Evolutionary conservation across 805 yeast species (phyloP).

Genomic region (Clavispora carvajalis): DNA sequence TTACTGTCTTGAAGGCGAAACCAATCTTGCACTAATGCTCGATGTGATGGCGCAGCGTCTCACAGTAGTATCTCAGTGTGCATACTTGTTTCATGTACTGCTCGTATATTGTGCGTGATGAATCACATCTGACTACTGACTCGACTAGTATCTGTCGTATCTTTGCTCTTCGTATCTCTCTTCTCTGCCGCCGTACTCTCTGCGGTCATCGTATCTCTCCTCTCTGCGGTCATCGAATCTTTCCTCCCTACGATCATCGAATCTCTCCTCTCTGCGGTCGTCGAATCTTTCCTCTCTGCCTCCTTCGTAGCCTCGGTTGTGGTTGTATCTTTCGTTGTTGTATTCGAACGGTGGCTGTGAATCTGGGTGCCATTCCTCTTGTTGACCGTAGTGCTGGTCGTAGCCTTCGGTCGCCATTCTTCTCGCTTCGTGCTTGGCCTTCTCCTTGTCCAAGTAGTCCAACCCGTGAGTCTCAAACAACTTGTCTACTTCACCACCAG

Average conservation of each 20-base stretch:
- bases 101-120: too few species aligned
- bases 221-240: background rate
- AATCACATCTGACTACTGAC: too few species aligned
- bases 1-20: too few species aligned
- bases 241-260: background rate
- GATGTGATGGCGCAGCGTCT: too few species aligned
- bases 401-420: conserved; percentile 17
- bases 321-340: conserved; percentile 19
- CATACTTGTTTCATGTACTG: too few species aligned
- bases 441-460: conserved; percentile 25
- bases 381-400: conserved; percentile 25
- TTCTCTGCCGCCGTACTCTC: too few species aligned
- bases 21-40: too few species aligned
- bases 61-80: too few species aligned
- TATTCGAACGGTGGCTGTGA: conserved; percentile 23
- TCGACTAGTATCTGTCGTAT: too few species aligned
- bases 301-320: conserved; percentile 5
- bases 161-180: background rate
- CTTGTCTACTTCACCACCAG: conserved; percentile 30
- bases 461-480: conserved; percentile 30
- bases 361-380: conserved; percentile 25
- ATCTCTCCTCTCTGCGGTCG: background rate
- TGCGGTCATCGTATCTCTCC: background rate
- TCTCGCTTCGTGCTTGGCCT: conserved; percentile 22
- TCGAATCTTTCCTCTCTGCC: background rate